Evolutionary conservation across 2,329 filamentous ascomycete species (phyloP), one percentile per base, ranked within the genome.

Genomic region (Penicillium capsulatum): DNA sequence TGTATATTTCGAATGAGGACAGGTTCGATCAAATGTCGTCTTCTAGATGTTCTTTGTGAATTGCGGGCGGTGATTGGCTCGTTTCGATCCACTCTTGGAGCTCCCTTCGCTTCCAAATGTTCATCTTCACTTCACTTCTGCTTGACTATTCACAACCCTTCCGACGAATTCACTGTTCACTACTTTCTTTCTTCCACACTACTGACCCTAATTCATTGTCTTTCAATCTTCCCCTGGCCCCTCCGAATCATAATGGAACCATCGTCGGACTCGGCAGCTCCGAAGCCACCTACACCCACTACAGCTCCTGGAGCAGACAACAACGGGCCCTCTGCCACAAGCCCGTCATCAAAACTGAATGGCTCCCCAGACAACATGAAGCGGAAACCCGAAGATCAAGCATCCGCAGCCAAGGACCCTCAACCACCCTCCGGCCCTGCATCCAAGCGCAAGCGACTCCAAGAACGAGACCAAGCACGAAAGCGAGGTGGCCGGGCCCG

Each of bases 401-500:
- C 29, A 7, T 19, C 49, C 7, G 33, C 40, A n/a, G 24, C 43
- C 15, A 60, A 60, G 4, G 44, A 52, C 27, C 40, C 53, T 26
- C 50, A 50, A 37, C 40, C 48, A 8, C 28, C 48, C 10, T 55
- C 58, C n/a, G 61, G 57, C 5, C 55, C 58, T 8, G 34, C 56
- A 6, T 55, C 59, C 15, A 68, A 65, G 43, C 64, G 65, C 42
- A 65, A 59, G 41, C 61, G 65, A 27, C 47, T 64, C 31, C 61
- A 68, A 40, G 65, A 68, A 45, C 59, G 65, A 14, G 54, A 61
- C 41, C 63, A 65, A 48, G 62, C 59, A 28, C 60, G 62, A 39
- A 64, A 59, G 45, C 59, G 62, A 11, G 63, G 55, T 17, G 58
- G 57, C n/a, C 56, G 60, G 30, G 59, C 63, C 17, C 64, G 64